Percentiles rank a stretch among this genome's conserved stretches.
phyloP scores from a whole-genome alignment of 2,329 filamentous ascomycete species.

The Ophiostoma ulmi region DNA sequence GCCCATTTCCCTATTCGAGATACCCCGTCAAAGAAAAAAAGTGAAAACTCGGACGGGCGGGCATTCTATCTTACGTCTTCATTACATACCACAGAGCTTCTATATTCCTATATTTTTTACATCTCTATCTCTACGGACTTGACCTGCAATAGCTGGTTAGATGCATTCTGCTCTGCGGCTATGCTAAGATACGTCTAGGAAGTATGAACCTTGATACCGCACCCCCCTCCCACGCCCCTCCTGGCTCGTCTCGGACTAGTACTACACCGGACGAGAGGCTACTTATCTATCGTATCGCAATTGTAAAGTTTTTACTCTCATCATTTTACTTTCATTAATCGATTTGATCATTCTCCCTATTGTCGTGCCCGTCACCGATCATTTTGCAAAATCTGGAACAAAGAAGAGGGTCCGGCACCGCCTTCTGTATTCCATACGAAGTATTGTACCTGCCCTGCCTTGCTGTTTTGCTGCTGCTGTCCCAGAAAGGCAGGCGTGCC shows the following conservation, averaged over 20 bases:
- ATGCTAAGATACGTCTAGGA: background rate
- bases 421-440: background rate
- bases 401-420: slow-evolving; percentile 11
- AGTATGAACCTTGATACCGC: background rate
- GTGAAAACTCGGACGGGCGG: background rate
- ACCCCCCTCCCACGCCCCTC: slow-evolving; percentile 10
- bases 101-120: background rate
- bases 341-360: background rate
- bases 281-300: slow-evolving; percentile 13
- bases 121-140: background rate
- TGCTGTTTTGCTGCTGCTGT: background rate
- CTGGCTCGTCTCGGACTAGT: slow-evolving; percentile 11
- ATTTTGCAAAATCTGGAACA: background rate
- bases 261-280: slow-evolving; percentile 1
- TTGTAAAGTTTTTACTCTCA: background rate
- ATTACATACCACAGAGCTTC: background rate
- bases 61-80: background rate
- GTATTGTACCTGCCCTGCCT: slow-evolving; percentile 5
- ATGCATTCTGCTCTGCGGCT: background rate
- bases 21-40: background rate
- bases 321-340: background rate
- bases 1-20: background rate
- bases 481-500: background rate
- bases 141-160: background rate
- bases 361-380: slow-evolving; percentile 10